These are phyloP conservation scores for Conoideocrella luteorostrata DNA, from an alignment of 2,329 filamentous ascomycete genomes.

Conservation along the genomic window DNA sequence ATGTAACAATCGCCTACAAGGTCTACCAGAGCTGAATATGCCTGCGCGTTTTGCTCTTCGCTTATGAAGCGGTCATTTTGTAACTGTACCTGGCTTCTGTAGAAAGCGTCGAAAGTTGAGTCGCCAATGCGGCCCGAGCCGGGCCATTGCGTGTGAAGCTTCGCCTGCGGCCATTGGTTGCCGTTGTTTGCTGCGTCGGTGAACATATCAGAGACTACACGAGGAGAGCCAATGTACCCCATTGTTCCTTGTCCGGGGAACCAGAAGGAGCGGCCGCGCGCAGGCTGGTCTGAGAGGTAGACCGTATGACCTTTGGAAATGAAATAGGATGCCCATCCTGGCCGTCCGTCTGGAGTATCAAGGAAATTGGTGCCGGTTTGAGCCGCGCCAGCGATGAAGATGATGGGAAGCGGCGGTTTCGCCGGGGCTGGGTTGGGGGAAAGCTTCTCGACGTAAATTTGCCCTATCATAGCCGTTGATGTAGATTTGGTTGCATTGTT, in stretches of 20 bases:
- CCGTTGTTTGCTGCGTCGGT: slow-evolving; percentile 17
- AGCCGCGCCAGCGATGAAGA: slow-evolving; percentile 26
- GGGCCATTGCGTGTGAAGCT: slow-evolving; percentile 27
- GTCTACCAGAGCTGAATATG: slow-evolving; percentile 14
- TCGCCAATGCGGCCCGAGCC: slow-evolving; percentile 31
- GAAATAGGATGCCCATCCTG: slow-evolving; percentile 36
- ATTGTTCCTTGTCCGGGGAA: slow-evolving; percentile 17
- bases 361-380: slow-evolving; percentile 26
- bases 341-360: slow-evolving; percentile 33
- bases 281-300: slow-evolving; percentile 33
- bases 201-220: slow-evolving; percentile 21
- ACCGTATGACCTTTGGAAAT: slow-evolving; percentile 32
- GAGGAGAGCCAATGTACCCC: slow-evolving; percentile 18
- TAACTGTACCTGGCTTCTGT: slow-evolving; percentile 18
- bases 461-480: slow-evolving; percentile 17
- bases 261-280: slow-evolving; percentile 25
- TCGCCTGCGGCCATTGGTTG: slow-evolving; percentile 24
- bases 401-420: slow-evolving; percentile 18
- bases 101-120: slow-evolving; percentile 40
- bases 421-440: slow-evolving; percentile 16
- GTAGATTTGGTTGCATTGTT: slow-evolving; percentile 10
- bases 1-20: slow-evolving; percentile 23
- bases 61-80: slow-evolving; percentile 14
- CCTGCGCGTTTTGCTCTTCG: slow-evolving; percentile 14
- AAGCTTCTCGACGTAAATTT: slow-evolving; percentile 27